Evolutionary conservation across 805 yeast genomes (phyloP).

Genomic region (Cyberlindnera saturnus): DNA sequence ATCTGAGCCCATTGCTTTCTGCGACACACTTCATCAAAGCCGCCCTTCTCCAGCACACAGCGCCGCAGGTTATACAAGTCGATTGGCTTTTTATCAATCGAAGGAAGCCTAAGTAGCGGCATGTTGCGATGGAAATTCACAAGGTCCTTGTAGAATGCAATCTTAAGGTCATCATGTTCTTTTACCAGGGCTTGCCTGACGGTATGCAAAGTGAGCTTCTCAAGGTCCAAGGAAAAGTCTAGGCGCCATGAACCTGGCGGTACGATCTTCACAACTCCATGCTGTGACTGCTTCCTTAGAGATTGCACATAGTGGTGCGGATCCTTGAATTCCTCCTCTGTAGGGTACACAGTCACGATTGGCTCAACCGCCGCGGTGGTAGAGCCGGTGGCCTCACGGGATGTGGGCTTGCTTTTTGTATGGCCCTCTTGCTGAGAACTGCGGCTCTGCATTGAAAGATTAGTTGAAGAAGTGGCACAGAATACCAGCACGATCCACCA

Average conservation of each 20-base stretch:
- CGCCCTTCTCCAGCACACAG: conserved; percentile 61
- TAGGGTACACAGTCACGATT: conserved; percentile 24
- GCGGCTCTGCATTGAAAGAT: no score
- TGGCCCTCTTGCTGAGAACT: no score
- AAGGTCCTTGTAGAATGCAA: conserved; percentile 42
- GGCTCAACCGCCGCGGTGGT: no score
- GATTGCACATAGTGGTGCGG: conserved; percentile 41
- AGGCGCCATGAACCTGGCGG: conserved; percentile 41
- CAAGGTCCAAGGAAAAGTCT: not conserved
- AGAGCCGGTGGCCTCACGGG: no score
- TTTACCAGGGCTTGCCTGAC: not conserved
- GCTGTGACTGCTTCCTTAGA: conserved; percentile 33
- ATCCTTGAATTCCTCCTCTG: conserved; percentile 45
- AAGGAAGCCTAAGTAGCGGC: conserved; percentile 47
- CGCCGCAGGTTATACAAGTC: conserved; percentile 56
- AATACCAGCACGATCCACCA: no score
- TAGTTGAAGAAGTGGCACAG: no score
- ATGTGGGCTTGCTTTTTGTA: no score
- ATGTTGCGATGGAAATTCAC: conserved; percentile 33
- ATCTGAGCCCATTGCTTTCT: conserved; percentile 78
- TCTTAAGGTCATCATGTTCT: conserved; percentile 32
- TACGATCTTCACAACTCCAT: conserved; percentile 63
- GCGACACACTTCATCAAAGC: conserved; percentile 54
- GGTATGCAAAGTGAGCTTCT: not conserved
- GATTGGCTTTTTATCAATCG: conserved; percentile 58